Conservation (phyloP, 192 early-diverging fungal species). For the Rhizoclosmatium globosum region DNA sequence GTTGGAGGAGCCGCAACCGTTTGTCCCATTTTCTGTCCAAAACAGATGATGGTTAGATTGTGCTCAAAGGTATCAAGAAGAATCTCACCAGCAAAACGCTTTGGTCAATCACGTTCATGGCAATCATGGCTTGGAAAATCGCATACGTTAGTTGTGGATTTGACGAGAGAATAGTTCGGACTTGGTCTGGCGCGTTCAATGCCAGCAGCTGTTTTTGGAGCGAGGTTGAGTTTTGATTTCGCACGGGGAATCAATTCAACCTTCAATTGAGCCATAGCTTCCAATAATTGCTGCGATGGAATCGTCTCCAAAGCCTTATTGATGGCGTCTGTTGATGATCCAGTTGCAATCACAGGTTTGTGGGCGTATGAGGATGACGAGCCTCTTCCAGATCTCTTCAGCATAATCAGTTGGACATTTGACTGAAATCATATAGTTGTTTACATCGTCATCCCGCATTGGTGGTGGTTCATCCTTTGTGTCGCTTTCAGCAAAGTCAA, state of each 20-base stretch:
- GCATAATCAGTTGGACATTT: not conserved
- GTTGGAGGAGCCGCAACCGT: not conserved
- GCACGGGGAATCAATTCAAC: constrained; percentile 35
- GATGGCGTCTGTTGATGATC: constrained; percentile 59
- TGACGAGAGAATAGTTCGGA: constrained; percentile 68
- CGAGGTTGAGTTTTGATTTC: constrained; percentile 6
- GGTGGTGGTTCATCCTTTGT: constrained; percentile 53
- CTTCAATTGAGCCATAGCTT: constrained; percentile 74
- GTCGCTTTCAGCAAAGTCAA: constrained; percentile 93
- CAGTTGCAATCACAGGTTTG: constrained; percentile 25
- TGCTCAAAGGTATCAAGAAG: not conserved
- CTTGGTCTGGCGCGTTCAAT: constrained; percentile 69
- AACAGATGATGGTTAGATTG: not conserved
- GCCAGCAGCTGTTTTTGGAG: constrained; percentile 53
- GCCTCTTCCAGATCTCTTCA: not conserved
- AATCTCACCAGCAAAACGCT: constrained; percentile 46
- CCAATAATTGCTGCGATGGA: constrained; percentile 67
- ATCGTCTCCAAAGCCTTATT: constrained; percentile 62
- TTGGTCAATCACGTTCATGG: constrained; percentile 81
- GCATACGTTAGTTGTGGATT: constrained; percentile 88
- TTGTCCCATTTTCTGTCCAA: not conserved
- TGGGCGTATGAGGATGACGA: not conserved
- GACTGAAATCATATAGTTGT: constrained; percentile 14
- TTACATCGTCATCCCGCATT: constrained; percentile 14
- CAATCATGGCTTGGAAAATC: constrained; percentile 81